phyloP scores from a whole-genome alignment of 208 protist genomes.

The Trypanosoma boissoni region DNA sequence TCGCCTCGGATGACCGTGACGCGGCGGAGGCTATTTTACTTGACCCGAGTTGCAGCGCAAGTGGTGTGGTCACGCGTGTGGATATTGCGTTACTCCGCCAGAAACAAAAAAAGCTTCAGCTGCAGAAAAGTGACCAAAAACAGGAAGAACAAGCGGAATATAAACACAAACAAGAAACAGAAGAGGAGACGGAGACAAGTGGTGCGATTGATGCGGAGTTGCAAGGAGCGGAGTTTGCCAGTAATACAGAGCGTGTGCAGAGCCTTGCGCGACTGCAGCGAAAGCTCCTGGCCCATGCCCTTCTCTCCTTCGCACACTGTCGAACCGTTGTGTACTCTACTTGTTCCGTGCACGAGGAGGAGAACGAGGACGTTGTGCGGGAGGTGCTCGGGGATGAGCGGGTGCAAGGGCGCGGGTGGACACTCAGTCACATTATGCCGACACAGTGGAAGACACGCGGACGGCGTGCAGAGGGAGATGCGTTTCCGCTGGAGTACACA shows the following conservation, averaged over 20 bases:
- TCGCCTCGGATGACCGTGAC: constrained; percentile 65
- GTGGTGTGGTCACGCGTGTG: constrained; percentile 84
- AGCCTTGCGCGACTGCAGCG: constrained; percentile 81
- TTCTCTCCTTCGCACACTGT: constrained; percentile 87
- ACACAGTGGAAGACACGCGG: constrained; percentile 57
- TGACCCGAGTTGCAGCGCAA: constrained; percentile 90
- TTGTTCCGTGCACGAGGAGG: constrained; percentile 86
- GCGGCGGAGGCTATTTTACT: constrained; percentile 87
- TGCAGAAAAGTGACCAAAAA: constrained; percentile 3
- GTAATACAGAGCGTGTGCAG: constrained; percentile 63
- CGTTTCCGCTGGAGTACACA: constrained; percentile 65
- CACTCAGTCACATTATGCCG: constrained; percentile 84
- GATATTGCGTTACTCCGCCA: constrained; percentile 69
- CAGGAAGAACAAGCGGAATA: constrained; percentile 16
- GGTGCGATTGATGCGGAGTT: constrained; percentile 36
- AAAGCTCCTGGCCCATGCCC: constrained; percentile 83
- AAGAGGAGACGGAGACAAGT: background rate
- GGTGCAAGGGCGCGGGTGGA: constrained; percentile 72
- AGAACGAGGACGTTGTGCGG: constrained; percentile 89
- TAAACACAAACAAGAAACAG: background rate
- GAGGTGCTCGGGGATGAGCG: constrained; percentile 71
- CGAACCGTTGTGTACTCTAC: constrained; percentile 91
- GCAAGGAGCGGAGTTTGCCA: constrained; percentile 44
- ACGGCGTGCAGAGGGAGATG: constrained; percentile 14
- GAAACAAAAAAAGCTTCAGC: constrained; percentile 18